Evolutionary conservation across 768 basidiomycete species (phyloP), one percentile per base, ranked within the genome.

Genomic region (Daedalea quercina): DNA sequence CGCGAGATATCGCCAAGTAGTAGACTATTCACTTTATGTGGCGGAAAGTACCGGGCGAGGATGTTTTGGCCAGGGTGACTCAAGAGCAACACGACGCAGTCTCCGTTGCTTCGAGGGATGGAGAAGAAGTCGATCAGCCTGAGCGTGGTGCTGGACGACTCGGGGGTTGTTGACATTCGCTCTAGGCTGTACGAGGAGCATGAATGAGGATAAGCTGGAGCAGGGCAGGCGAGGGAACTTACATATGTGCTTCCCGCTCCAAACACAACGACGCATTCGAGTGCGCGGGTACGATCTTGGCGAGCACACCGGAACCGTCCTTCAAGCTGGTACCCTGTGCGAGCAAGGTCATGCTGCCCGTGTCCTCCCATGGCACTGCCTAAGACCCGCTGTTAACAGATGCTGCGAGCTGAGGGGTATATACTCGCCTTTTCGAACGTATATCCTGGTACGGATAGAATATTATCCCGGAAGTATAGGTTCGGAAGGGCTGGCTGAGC

Each of bases 241-340:
- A 84, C 85, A 86, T 81, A 66, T 85, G 84, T 3, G 82, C 81
- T 67, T 88, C 85, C 51, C 85, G 73, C 62, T 87, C 84, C 31
- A 88, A 68, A 65, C 78, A 82, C 73, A 87, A 79, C 3, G 85
- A 84, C 15, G 79, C 84, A 64, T 85, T 85, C 9, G 84, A 82
- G 57, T 85, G 82, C 8, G 83, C 81, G 31, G 82, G 78, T 4
- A 83, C 84, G 59, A 88, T 84, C 70, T 88, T 88, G 1, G 85
- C 85, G 26, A 88, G 67, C 3, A 86, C 79, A 54, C 74, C 78
- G 3, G 82, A 81, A 31, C 82, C 78, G 61, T 86, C 84, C 69
- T 86, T 85, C 55, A 87, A 69, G 58, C 79, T 83, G 58, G 73
- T 81, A 20, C 85, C 85, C 64, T 86, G 84, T 0, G 82, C 82